These are phyloP conservation scores for Aristolochia californica DNA, from an alignment of 164 flowering plant genomes.

Conservation along the genomic window DNA sequence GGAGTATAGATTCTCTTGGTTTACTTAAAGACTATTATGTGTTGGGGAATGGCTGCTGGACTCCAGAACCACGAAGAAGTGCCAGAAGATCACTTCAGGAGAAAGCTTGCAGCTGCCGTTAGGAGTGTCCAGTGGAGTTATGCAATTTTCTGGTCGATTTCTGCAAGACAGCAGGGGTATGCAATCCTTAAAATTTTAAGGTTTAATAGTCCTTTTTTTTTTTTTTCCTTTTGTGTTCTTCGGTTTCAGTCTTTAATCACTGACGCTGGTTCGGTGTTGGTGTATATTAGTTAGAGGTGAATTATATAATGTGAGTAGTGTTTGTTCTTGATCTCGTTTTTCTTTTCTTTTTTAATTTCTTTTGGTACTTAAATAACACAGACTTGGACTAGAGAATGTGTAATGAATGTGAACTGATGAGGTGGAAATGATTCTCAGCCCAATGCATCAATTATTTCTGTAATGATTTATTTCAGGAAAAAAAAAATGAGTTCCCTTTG, in stretches of 20 bases:
- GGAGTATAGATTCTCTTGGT: not conserved
- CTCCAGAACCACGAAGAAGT: slow-evolving; percentile 24
- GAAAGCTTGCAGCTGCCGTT: slow-evolving; percentile 69
- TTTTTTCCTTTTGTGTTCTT: not conserved
- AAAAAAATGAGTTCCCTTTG: no score
- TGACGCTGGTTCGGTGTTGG: no score
- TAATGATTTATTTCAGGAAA: not conserved
- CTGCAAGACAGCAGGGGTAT: slow-evolving; percentile 68
- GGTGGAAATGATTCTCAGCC: no score
- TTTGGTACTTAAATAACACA: no score
- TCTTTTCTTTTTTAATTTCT: no score
- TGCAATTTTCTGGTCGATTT: slow-evolving; percentile 79
- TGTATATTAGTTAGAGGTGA: no score
- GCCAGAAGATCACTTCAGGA: slow-evolving; percentile 27
- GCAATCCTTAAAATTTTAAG: not conserved
- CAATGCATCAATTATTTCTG: not conserved
- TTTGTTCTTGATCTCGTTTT: no score
- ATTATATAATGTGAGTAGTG: no score
- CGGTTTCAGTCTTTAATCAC: not conserved
- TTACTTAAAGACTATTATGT: not conserved
- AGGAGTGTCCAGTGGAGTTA: slow-evolving; percentile 85
- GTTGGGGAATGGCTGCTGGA: slow-evolving; percentile 32
- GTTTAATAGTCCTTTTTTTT: not conserved
- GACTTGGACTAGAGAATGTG: no score
- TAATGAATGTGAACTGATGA: no score